Evolutionary conservation across 306 rosid species (phyloP).

Genomic region (Boehmeria nivea): DNA sequence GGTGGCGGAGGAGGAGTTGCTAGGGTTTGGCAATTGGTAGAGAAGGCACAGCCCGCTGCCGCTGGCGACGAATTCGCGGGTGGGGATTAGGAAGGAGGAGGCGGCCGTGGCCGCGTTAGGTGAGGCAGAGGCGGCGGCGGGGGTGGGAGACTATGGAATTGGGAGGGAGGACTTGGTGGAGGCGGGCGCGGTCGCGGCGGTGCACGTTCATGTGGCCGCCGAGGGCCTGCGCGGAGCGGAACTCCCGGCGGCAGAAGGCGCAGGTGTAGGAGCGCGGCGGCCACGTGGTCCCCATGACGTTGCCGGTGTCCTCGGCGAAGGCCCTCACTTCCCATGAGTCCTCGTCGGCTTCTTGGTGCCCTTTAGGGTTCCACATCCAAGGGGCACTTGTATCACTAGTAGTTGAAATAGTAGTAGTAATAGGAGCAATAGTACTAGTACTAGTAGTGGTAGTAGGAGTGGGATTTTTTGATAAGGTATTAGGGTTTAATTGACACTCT

Average conservation of each 20-base stretch:
- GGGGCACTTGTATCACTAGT: neutral
- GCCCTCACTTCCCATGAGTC: conserved; percentile 94
- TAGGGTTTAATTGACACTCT: conserved; percentile 46
- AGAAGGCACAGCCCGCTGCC: conserved; percentile 61
- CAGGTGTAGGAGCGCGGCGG: conserved; percentile 94
- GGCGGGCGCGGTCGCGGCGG: conserved; percentile 97
- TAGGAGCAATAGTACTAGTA: neutral
- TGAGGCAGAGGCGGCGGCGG: neutral
- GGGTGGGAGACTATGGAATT: conserved; percentile 13
- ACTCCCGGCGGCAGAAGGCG: conserved; percentile 76
- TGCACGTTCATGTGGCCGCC: conserved; percentile 99
- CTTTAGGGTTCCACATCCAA: conserved; percentile 76
- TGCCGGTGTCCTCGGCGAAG: conserved; percentile 81
- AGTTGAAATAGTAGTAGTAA: neutral
- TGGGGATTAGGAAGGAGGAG: conserved; percentile 49
- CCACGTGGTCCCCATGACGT: conserved; percentile 79
- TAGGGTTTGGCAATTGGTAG: conserved; percentile 73
- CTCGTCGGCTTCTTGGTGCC: conserved; percentile 38
- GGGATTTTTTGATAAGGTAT: neutral
- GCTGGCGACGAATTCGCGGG: conserved; percentile 34
- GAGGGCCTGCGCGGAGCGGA: conserved; percentile 89
- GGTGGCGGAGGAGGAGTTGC: neutral
- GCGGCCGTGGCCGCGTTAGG: conserved; percentile 8
- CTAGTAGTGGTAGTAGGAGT: no score
- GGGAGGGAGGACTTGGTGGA: conserved; percentile 46